Evolutionary conservation across 305 asterid species (phyloP).

Genomic region (Ilex paraguariensis): DNA sequence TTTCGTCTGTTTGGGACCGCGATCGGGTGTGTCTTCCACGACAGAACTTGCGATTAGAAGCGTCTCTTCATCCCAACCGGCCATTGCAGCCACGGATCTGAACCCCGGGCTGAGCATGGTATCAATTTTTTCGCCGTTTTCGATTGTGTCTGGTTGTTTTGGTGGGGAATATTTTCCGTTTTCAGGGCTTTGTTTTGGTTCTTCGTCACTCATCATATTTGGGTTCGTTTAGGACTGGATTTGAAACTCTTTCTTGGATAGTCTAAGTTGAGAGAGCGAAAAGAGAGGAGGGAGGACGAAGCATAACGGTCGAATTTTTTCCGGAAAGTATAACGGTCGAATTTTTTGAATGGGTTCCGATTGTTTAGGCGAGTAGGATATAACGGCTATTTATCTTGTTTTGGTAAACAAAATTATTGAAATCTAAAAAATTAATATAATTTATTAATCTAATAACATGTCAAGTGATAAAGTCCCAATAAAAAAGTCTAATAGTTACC

Average conservation of each 20-base stretch:
- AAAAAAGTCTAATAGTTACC: too few relatives aligned
- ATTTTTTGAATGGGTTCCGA: too few relatives aligned
- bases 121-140: slow-evolving; percentile 32
- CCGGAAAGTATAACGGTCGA: too few relatives aligned
- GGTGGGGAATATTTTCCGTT: slow-evolving; percentile 2
- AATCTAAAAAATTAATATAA: too few relatives aligned
- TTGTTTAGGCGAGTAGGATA: too few relatives aligned
- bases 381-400: too few relatives aligned
- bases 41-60: slow-evolving; percentile 58
- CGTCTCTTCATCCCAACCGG: slow-evolving; percentile 99
- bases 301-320: too few relatives aligned
- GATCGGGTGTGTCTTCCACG: slow-evolving; percentile 90
- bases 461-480: too few relatives aligned
- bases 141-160: slow-evolving; percentile 19
- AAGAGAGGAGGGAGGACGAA: too few relatives aligned
- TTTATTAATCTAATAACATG: too few relatives aligned
- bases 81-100: slow-evolving; percentile 87
- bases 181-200: slow-evolving; percentile 25
- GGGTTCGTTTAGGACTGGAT: slow-evolving; percentile 3
- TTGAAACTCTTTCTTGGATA: not conserved
- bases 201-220: slow-evolving; percentile 32
- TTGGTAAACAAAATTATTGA: too few relatives aligned
- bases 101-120: slow-evolving; percentile 73
- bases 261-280: too few relatives aligned
- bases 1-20: slow-evolving; percentile 50